Percentiles rank a stretch among this genome's conserved stretches.
Evolutionary conservation across 1,139 yeast species (phyloP).

Genomic region (Kodamaea plutei): DNA sequence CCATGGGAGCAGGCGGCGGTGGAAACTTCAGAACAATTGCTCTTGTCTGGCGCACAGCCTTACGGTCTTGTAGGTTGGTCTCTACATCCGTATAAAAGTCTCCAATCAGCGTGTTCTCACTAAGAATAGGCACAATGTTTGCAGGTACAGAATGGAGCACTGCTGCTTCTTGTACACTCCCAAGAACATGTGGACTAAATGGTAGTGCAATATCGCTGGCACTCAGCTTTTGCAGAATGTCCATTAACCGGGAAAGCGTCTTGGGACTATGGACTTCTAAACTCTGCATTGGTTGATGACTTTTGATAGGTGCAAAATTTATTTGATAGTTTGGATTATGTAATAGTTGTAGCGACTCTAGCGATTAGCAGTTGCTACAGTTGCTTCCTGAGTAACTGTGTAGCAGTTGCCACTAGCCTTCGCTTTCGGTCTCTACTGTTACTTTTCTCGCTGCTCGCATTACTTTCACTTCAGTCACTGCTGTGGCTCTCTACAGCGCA

Average conservation of each 20-base stretch:
- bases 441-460: no score
- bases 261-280: slow-evolving; percentile 14
- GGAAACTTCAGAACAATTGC: slow-evolving; percentile 32
- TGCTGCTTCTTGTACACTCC: slow-evolving; percentile 3
- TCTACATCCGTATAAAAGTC: slow-evolving; percentile 39
- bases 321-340: no score
- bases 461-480: no score
- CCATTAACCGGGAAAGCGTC: slow-evolving; percentile 12
- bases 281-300: slow-evolving; percentile 3
- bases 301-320: not conserved
- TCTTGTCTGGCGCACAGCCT: slow-evolving; percentile 20
- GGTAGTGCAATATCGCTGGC: slow-evolving; percentile 2
- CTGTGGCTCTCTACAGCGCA: no score
- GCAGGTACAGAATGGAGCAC: slow-evolving; percentile 33
- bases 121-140: slow-evolving; percentile 35
- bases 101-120: slow-evolving; percentile 24
- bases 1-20: slow-evolving; percentile 39
- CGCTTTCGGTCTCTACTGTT: no score
- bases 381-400: no score
- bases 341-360: no score
- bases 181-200: slow-evolving; percentile 4
- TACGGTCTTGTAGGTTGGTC: slow-evolving; percentile 16
- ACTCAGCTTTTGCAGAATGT: slow-evolving; percentile 5
- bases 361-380: no score
- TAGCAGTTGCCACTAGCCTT: no score